phyloP scores from a whole-genome alignment of 805 yeast genomes.

The Kazachstania africana region DNA sequence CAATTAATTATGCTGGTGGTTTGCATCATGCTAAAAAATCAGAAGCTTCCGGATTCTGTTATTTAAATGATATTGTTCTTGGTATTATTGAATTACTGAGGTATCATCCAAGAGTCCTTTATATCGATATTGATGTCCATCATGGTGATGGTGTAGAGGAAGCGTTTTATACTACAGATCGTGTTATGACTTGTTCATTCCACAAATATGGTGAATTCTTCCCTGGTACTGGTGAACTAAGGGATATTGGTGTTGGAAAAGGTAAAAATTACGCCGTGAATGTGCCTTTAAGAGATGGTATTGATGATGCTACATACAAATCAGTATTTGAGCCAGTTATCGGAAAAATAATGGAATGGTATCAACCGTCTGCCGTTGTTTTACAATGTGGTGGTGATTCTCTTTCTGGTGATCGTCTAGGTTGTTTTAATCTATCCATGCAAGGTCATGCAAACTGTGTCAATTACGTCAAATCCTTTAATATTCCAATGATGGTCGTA shows the following conservation, averaged over 20 bases:
- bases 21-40: conserved; percentile 91
- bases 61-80: conserved; percentile 85
- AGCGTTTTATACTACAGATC: conserved; percentile 86
- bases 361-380: conserved; percentile 87
- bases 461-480: conserved; percentile 75
- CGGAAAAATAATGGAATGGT: conserved; percentile 82
- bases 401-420: conserved; percentile 82
- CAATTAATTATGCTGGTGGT: conserved; percentile 95
- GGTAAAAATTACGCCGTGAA: conserved; percentile 84
- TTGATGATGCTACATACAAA: conserved; percentile 80
- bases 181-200: conserved; percentile 94
- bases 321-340: conserved; percentile 70
- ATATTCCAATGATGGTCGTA: conserved; percentile 77
- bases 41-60: conserved; percentile 93
- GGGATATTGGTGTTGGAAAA: conserved; percentile 79
- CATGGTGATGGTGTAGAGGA: conserved; percentile 99
- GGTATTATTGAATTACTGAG: conserved; percentile 76
- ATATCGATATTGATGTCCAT: conserved; percentile 89
- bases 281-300: conserved; percentile 90
- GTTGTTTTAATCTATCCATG: conserved; percentile 86
- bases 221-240: conserved; percentile 93
- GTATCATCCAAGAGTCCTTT: conserved; percentile 84
- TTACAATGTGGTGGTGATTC: conserved; percentile 98
- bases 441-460: conserved; percentile 95
- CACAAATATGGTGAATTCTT: conserved; percentile 94